Base-by-base conservation (phyloP, 306 rosid species). In the Casuarina glauca region DNA sequence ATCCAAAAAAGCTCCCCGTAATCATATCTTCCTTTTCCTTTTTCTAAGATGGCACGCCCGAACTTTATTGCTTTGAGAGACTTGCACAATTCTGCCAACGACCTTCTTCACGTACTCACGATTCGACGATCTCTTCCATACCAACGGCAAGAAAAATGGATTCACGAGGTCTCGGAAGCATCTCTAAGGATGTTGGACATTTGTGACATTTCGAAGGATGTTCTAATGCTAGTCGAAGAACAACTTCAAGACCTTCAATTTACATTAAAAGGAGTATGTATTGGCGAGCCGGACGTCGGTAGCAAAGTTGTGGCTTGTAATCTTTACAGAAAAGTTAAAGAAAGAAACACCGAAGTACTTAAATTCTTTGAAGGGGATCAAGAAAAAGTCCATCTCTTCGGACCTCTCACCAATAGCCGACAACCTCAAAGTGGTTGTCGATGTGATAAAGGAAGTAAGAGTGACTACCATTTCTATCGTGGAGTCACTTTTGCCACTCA, bases 191-290 rank as follows among this genome's bases (percentile, higher is more conserved):
- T 88, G 88, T 74, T 88, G 69, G 93, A 88, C 12, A 87, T 82
- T 20, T 88, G 91, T 69, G 84, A 89, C 3, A 84, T 80, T 63
- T 85, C 96, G 4, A 88, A 85, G 75, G 93, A 90, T 70, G 85
- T 88, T 41, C 83, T 90, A 43, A 75, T 67, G 44, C 83, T 85
- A 2, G 90, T 88, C 5, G 85, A 88, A 73, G 81, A 87, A 44
- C 91, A 88, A 74, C 89, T 90, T 45, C 88, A 78, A 67, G 86
- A 88, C 44, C 91, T 90, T 69, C 91, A 85, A 32, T 80, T 81
- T 54, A 87, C 90, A 2, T 63, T 90, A 15, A 74, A 84, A 0
- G 76, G 85, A 70, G 86, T 78, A 6, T 83, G 77, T 71, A 78
- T 78, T 55, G 84, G 83, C 1, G 87, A 85, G 53, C 32, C 76